Base-by-base conservation (phyloP, 345 rosid genomes). In the Populus davidiana region DNA sequence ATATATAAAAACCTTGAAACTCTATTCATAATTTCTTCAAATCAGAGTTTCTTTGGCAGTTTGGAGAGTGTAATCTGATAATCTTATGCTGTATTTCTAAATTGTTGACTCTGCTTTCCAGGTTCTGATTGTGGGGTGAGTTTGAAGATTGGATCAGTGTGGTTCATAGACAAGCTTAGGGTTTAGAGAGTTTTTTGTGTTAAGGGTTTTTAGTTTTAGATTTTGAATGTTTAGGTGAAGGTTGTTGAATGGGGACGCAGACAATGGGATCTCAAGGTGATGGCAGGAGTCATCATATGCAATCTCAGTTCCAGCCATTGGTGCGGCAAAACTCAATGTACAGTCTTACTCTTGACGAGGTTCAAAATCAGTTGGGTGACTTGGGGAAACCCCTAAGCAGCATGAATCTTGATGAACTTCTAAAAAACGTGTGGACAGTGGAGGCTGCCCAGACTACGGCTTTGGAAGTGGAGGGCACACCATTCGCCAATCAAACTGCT, bases 391-490 rank as follows among this genome's bases (percentile, higher is more conserved):
- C 99, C 8, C 79, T 94, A 5, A 89, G 92, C 78, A 94, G 98
- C 73, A 94, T 96, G 98, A 96, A 96, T 82, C 87, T 96, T 2
- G 99, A 96, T 47, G 99, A 96, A 81, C 92, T 92, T 69, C 93
- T 96, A 56, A 96, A 91, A 90, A 96, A 87, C 81, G 92, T 96
- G 1, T 91, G 89, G 86, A 88, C 94, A 11, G 93, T 86, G 71
- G 99, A 96, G 88, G 89, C 90, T 52, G 88, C 89, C 82, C 97
- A 91, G 80, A 75, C 88, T 56, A 38, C 79, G 67, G 82, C 72
- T 52, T 12, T 87, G n/a, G 91, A 86, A 23, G 64, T 82, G 69
- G 92, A 88, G 69, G 86, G 90, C 65, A 66, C 84, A 0, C 71
- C 77, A 33, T 63, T 85, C 72, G 85, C 77, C 47, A 73, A 82